A percentile compares a stretch with the other conserved stretches of the same genome.
Conservation (phyloP, 768 basidiomycete species). For the Tephrocybe sp. region DNA sequence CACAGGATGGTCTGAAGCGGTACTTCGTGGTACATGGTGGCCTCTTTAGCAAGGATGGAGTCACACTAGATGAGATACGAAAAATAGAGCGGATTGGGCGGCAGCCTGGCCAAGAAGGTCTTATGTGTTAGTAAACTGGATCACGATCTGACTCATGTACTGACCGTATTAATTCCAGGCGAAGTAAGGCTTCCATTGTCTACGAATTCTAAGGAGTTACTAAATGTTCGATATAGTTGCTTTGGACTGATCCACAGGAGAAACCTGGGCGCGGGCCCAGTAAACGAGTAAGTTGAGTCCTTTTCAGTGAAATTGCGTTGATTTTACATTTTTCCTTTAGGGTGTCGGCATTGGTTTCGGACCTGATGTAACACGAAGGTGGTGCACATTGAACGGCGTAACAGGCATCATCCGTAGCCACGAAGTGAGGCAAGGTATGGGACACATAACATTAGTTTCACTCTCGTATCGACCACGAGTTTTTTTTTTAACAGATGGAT, state of each 20-base stretch:
- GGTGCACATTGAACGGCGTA: slow-evolving; percentile 86
- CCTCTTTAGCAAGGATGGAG: slow-evolving; percentile 90
- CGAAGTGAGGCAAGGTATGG: slow-evolving; percentile 87
- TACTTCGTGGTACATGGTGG: slow-evolving; percentile 97
- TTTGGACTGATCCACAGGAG: slow-evolving; percentile 97
- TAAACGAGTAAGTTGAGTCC: slow-evolving; percentile 67
- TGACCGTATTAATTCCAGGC: slow-evolving; percentile 35
- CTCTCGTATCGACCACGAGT: not conserved
- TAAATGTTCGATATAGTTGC: slow-evolving; percentile 44
- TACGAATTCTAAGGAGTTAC: not conserved
- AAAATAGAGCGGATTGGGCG: slow-evolving; percentile 83
- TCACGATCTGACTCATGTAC: slow-evolving; percentile 2
- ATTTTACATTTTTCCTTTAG: slow-evolving; percentile 35
- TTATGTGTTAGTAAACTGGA: slow-evolving; percentile 75
- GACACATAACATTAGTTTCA: not conserved
- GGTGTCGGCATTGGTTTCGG: slow-evolving; percentile 97
- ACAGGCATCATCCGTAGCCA: slow-evolving; percentile 92
- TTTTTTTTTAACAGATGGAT: slow-evolving; percentile 61
- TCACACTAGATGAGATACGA: slow-evolving; percentile 91
- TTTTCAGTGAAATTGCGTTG: slow-evolving; percentile 5
- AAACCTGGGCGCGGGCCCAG: slow-evolving; percentile 88
- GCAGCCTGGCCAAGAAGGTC: slow-evolving; percentile 91
- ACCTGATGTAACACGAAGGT: slow-evolving; percentile 86
- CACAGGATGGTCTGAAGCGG: slow-evolving; percentile 77
- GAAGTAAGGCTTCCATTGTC: slow-evolving; percentile 44